Percentiles rank a stretch among this genome's conserved stretches.
phyloP scores from a whole-genome alignment of 2,329 filamentous ascomycete species.

The Aspergillus vadensis region DNA sequence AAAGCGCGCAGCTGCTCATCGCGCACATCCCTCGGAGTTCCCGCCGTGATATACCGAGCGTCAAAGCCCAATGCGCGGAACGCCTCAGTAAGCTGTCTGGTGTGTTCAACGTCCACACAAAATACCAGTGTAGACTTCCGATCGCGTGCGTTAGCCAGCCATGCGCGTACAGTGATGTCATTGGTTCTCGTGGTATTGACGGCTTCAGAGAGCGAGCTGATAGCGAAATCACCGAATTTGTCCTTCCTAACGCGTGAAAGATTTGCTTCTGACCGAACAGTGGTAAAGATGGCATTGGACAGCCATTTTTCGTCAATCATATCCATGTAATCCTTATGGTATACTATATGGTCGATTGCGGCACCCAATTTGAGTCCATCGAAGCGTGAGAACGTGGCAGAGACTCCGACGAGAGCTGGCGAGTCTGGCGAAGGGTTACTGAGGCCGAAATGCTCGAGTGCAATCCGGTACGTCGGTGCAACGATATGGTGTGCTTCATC shows the following conservation, averaged over 20 bases:
- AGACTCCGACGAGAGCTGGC: conserved; percentile 82
- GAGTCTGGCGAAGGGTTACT: conserved; percentile 51
- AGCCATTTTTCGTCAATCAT: conserved; percentile 92
- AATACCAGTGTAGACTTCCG: conserved; percentile 89
- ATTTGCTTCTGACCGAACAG: conserved; percentile 80
- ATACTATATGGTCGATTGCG: conserved; percentile 93
- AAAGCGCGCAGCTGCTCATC: conserved; percentile 74
- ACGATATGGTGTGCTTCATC: conserved; percentile 98
- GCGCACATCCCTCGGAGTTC: conserved; percentile 70
- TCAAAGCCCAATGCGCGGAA: conserved; percentile 80
- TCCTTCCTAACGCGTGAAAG: conserved; percentile 69
- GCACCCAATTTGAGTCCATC: conserved; percentile 80
- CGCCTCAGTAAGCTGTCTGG: conserved; percentile 69
- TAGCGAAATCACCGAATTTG: conserved; percentile 74
- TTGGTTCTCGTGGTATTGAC: conserved; percentile 84
- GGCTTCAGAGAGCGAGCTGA: conserved; percentile 72
- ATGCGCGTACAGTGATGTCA: conserved; percentile 79
- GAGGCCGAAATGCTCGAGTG: conserved; percentile 78
- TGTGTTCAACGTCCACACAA: conserved; percentile 87
- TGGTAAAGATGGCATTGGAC: conserved; percentile 89
- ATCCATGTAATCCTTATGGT: conserved; percentile 81
- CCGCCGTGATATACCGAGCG: conserved; percentile 82
- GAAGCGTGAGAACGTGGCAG: conserved; percentile 76
- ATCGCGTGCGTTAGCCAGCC: conserved; percentile 72
- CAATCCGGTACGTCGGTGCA: conserved; percentile 73